phyloP scores from a whole-genome alignment of 768 basidiomycete species.

The Psilocybe cyanescens region DNA sequence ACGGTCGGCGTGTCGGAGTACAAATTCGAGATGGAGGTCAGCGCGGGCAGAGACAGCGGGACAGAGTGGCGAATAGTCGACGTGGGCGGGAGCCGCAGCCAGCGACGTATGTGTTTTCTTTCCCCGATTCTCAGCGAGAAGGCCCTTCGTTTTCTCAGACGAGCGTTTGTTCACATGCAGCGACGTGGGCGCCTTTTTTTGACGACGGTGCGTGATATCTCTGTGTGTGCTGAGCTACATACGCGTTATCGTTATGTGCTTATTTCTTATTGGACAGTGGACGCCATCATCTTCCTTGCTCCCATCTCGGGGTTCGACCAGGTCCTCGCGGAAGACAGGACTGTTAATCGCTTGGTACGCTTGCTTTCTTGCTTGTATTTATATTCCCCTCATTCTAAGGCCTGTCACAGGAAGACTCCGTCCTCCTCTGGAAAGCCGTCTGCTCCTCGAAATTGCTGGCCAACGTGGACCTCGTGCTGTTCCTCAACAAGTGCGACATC shows the following conservation, averaged over 20 bases:
- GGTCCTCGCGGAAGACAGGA: constrained; percentile 64
- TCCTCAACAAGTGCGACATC: constrained; percentile 90
- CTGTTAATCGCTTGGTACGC: constrained; percentile 61
- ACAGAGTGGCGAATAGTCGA: constrained; percentile 80
- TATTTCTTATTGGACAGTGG: constrained; percentile 38
- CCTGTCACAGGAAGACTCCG: constrained; percentile 70
- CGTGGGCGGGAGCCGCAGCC: constrained; percentile 76
- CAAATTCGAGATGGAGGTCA: constrained; percentile 75
- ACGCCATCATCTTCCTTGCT: constrained; percentile 79
- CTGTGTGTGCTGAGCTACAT: neutral
- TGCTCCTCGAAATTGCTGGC: constrained; percentile 84
- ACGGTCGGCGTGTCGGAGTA: constrained; percentile 83
- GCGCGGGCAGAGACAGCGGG: constrained; percentile 53
- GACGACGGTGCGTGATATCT: constrained; percentile 49
- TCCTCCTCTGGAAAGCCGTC: constrained; percentile 88
- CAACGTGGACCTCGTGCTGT: constrained; percentile 80
- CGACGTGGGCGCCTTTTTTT: constrained; percentile 74
- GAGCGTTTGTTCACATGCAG: constrained; percentile 29
- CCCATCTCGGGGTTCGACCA: constrained; percentile 79
- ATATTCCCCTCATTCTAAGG: neutral
- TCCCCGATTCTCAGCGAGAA: neutral
- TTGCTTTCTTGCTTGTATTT: neutral
- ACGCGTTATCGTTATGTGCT: neutral
- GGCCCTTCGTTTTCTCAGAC: neutral
- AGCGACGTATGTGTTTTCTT: constrained; percentile 34